Percentiles rank a stretch among this genome's conserved stretches.
Conservation (phyloP, 352 stramenopile species). For the Peronospora destructor region DNA sequence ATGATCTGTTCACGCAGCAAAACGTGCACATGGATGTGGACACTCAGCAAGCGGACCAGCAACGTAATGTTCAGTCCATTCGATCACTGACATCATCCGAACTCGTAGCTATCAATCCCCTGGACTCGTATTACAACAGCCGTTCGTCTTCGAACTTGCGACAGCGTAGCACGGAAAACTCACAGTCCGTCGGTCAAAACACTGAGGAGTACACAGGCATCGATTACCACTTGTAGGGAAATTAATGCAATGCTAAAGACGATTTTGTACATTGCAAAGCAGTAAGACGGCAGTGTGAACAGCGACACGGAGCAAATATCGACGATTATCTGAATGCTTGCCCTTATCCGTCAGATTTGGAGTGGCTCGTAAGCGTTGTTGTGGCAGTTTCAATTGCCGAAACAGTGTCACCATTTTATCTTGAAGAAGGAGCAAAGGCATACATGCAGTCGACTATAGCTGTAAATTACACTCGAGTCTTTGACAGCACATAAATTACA, state of each 20-base stretch:
- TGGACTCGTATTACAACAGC: conserved; percentile 66
- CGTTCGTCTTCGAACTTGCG: conserved; percentile 43
- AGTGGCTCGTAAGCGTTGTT: too few relatives aligned
- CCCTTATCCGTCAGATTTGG: neutral
- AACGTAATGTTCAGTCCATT: conserved; percentile 58
- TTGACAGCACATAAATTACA: too few relatives aligned
- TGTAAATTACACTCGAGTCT: too few relatives aligned
- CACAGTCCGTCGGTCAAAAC: conserved; percentile 62
- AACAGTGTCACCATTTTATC: too few relatives aligned
- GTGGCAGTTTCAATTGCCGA: too few relatives aligned
- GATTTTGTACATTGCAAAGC: neutral
- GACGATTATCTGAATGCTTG: neutral
- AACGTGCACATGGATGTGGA: conserved; percentile 87
- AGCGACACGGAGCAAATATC: neutral
- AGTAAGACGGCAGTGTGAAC: neutral
- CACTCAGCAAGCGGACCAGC: conserved; percentile 48
- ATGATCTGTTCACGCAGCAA: conserved; percentile 75
- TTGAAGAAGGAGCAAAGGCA: too few relatives aligned
- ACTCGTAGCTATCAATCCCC: conserved; percentile 45
- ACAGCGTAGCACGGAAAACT: conserved; percentile 56
- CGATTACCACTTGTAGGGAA: conserved; percentile 74
- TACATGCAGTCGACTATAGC: too few relatives aligned
- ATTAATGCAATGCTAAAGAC: conserved; percentile 4
- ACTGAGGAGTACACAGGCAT: conserved; percentile 81
- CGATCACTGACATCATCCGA: conserved; percentile 60